These are phyloP conservation scores for Nakazawaea pomicola DNA, from an alignment of 805 yeast genomes.

Conservation along the genomic window DNA sequence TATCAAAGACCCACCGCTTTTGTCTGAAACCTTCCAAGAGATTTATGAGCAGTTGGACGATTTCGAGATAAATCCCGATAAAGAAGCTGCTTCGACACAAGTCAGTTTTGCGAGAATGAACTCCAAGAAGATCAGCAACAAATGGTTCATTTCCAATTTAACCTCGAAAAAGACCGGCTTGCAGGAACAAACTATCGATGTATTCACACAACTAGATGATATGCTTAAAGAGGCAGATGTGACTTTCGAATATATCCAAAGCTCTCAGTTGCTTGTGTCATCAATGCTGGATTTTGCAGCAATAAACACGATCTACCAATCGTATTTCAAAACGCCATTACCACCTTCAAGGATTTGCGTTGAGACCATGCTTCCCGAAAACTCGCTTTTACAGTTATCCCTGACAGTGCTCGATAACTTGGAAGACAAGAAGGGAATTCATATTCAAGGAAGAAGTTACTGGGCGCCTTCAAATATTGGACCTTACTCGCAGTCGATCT, in stretches of 20 bases:
- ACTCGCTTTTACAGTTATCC: conserved; percentile 49
- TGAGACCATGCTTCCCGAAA: conserved; percentile 45
- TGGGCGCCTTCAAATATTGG: conserved; percentile 99
- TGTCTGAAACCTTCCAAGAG: conserved; percentile 5
- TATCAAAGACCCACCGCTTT: conserved; percentile 7
- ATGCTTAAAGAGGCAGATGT: conserved; percentile 28
- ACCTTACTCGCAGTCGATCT: conserved; percentile 86
- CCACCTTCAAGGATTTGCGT: conserved; percentile 93
- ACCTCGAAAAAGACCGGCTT: conserved; percentile 25
- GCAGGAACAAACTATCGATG: conserved; percentile 41
- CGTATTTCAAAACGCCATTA: conserved; percentile 48
- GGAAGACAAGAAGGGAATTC: conserved; percentile 59
- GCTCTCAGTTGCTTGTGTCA: conserved; percentile 53
- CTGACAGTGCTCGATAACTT: conserved; percentile 39
- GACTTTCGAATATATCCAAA: conserved; percentile 45
- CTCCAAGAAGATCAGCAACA: conserved; percentile 21
- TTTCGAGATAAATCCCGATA: background rate
- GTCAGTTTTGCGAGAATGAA: conserved; percentile 12
- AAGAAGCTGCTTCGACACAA: too few relatives aligned
- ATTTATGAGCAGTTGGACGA: background rate
- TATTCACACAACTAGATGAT: conserved; percentile 39
- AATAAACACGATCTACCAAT: conserved; percentile 58
- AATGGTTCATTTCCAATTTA: conserved; percentile 41
- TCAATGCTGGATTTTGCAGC: conserved; percentile 61
- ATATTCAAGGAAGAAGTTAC: conserved; percentile 87